phyloP scores from a whole-genome alignment of 2,329 filamentous ascomycete genomes.

The Epicoccum sorghinum region DNA sequence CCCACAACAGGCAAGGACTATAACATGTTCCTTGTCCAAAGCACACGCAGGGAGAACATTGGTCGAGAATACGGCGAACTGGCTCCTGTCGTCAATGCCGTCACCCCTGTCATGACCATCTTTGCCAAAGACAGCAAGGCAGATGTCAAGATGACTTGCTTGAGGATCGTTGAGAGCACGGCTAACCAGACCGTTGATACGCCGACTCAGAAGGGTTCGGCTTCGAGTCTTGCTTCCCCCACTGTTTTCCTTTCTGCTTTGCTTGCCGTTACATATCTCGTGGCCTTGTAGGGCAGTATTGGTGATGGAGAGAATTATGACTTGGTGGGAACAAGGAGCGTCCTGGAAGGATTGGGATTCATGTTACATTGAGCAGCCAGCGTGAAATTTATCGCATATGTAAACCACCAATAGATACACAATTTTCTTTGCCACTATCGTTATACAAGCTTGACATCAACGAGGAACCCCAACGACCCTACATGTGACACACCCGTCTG shows the following conservation, averaged over 20 bases:
- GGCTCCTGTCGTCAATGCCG: not conserved
- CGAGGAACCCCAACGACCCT: too few species aligned
- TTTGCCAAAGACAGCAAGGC: not conserved
- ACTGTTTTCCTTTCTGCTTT: not conserved
- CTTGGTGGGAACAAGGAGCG: too few species aligned
- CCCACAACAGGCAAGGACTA: conserved; percentile 12
- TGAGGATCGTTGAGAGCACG: conserved; percentile 2
- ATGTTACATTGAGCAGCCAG: too few species aligned
- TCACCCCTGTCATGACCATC: conserved; percentile 12
- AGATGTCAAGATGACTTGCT: not conserved
- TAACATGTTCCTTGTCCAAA: not conserved
- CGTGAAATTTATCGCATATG: too few species aligned
- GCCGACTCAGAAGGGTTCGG: not conserved
- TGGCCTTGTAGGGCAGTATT: not conserved
- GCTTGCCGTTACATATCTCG: not conserved
- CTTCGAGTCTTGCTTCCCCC: not conserved
- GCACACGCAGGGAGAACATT: not conserved
- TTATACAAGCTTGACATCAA: too few species aligned
- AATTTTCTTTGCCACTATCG: too few species aligned
- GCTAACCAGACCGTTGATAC: not conserved
- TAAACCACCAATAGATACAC: too few species aligned
- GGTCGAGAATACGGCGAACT: conserved; percentile 1
- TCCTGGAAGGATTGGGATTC: too few species aligned
- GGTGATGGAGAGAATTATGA: not conserved
- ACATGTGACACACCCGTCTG: too few species aligned